Evolutionary conservation across 2,329 filamentous ascomycete genomes (phyloP).

Genomic region (Botryotinia calthae): DNA sequence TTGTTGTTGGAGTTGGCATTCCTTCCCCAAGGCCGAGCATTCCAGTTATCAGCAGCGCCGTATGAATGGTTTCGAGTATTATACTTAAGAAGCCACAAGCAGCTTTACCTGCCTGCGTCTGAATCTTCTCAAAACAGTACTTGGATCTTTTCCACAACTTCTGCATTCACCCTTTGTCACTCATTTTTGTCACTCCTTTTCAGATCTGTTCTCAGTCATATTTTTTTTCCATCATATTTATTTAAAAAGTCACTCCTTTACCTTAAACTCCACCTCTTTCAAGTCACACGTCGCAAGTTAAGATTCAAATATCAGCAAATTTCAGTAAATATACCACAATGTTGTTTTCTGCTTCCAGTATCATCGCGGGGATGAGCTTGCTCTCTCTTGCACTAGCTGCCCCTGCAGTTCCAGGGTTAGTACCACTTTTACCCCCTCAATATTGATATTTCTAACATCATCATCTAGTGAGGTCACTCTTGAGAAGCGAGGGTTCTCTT

Average conservation of each 20-base stretch:
- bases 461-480: background rate
- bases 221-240: background rate
- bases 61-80: slow-evolving; percentile 1
- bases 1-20: slow-evolving; percentile 1
- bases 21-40: background rate
- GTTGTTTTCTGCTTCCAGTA: slow-evolving; percentile 14
- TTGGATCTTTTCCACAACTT: background rate
- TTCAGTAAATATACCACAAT: background rate
- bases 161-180: slow-evolving; percentile 1
- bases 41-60: slow-evolving; percentile 6
- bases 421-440: background rate
- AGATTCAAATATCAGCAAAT: background rate
- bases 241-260: slow-evolving; percentile 12
- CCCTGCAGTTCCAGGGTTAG: slow-evolving; percentile 11
- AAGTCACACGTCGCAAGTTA: background rate
- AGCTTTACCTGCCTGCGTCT: background rate
- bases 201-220: background rate
- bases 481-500: slow-evolving; percentile 20
- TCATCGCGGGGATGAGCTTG: slow-evolving; percentile 17
- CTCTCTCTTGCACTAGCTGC: slow-evolving; percentile 18
- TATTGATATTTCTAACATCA: background rate
- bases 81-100: slow-evolving; percentile 12
- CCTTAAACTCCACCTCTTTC: background rate
- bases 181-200: slow-evolving; percentile 14
- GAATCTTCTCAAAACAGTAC: background rate